Percentiles rank a stretch among this genome's conserved stretches.
These are phyloP conservation scores for Crithidia bombi DNA, from an alignment of 208 protist genomes.

Conservation along the genomic window DNA sequence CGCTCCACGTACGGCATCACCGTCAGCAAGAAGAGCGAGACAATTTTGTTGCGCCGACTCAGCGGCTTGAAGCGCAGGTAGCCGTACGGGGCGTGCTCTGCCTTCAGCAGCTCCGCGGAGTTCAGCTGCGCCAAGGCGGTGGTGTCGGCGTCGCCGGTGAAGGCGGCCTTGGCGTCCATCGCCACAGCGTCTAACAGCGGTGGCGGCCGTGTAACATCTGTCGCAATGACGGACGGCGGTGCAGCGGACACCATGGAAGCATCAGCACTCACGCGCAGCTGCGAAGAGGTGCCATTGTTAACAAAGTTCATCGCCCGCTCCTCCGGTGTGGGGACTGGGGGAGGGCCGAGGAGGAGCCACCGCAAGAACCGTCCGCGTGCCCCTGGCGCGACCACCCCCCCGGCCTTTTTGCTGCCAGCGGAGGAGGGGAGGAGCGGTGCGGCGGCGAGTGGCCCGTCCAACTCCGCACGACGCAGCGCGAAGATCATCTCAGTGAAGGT, in stretches of 20 bases:
- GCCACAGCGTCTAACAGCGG: slow-evolving; percentile 18
- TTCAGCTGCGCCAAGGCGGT: slow-evolving; percentile 30
- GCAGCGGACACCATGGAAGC: background rate
- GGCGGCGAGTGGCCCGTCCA: slow-evolving; percentile 30
- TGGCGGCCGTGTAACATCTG: background rate
- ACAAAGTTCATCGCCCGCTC: slow-evolving; percentile 54
- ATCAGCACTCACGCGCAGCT: slow-evolving; percentile 20
- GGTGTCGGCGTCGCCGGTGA: background rate
- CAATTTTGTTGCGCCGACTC: slow-evolving; percentile 35
- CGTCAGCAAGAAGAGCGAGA: slow-evolving; percentile 66
- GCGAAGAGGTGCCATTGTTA: slow-evolving; percentile 27
- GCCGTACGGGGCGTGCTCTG: slow-evolving; percentile 61
- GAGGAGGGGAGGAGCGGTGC: slow-evolving; percentile 19
- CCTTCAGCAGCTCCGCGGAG: slow-evolving; percentile 44
- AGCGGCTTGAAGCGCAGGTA: slow-evolving; percentile 68
- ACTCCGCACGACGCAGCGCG: slow-evolving; percentile 47
- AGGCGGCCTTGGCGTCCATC: slow-evolving; percentile 2
- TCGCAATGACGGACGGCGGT: background rate
- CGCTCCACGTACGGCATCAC: slow-evolving; percentile 68
- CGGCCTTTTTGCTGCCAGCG: slow-evolving; percentile 1
- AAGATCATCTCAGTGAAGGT: slow-evolving; percentile 84
- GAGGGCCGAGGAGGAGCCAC: slow-evolving; percentile 57
- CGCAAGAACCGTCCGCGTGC: slow-evolving; percentile 34
- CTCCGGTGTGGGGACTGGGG: slow-evolving; percentile 53
- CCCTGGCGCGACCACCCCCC: background rate